Evolutionary conservation across 1,139 yeast species (phyloP).

Genomic region (Arxiozyma bovina): DNA sequence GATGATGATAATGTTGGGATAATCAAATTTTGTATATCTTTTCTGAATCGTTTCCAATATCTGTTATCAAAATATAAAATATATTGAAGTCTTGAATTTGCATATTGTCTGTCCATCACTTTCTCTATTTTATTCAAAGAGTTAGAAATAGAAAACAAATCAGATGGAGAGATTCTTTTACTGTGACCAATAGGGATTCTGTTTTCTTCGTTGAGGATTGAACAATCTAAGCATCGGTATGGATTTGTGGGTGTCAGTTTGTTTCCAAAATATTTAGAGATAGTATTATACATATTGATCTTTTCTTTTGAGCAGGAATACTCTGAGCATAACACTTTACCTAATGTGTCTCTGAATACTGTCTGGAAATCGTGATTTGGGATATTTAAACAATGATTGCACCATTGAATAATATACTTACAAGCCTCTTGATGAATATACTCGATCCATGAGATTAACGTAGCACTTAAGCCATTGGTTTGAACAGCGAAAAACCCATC

Average conservation of each 20-base stretch:
- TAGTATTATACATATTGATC: constrained; percentile 16
- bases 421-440: constrained; percentile 42
- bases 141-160: constrained; percentile 39
- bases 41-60: constrained; percentile 43
- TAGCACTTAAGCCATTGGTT: constrained; percentile 46
- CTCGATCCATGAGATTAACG: constrained; percentile 43
- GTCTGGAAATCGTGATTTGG: constrained; percentile 32
- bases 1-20: constrained; percentile 50
- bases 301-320: constrained; percentile 11
- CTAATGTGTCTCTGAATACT: constrained; percentile 31
- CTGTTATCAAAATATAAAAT: constrained; percentile 51
- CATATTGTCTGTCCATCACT: constrained; percentile 29
- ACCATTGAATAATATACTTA: constrained; percentile 42
- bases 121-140: constrained; percentile 15
- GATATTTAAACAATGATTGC: constrained; percentile 36
- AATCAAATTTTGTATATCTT: constrained; percentile 38
- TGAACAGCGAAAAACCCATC: constrained; percentile 35
- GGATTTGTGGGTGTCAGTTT: constrained; percentile 16
- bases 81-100: constrained; percentile 43
- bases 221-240: constrained; percentile 24
- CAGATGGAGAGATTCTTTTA: constrained; percentile 31
- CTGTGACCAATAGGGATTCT: constrained; percentile 27
- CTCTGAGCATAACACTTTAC: constrained; percentile 25
- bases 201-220: constrained; percentile 17
- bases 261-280: constrained; percentile 20